A percentile compares a stretch with the other conserved stretches of the same genome.
phyloP scores from a whole-genome alignment of 106 monocot species.

The Vanilla planifolia region DNA sequence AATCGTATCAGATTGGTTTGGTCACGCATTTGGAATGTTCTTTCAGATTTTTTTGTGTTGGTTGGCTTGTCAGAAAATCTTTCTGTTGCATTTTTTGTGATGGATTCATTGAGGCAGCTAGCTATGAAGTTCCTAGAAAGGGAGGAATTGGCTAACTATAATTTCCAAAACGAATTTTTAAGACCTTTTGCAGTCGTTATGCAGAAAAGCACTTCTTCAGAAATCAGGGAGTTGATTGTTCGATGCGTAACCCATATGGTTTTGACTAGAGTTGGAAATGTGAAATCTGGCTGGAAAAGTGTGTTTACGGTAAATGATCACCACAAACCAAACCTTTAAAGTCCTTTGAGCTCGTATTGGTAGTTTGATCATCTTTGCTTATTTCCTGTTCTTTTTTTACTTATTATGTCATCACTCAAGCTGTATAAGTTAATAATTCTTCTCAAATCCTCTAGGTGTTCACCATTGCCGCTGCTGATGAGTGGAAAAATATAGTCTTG shows the following conservation, averaged over 20 bases:
- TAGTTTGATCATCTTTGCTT: background rate
- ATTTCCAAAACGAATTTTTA: constrained; percentile 95
- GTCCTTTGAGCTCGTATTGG: background rate
- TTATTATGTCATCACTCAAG: background rate
- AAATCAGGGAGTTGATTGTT: constrained; percentile 76
- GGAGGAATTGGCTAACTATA: constrained; percentile 93
- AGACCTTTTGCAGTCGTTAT: constrained; percentile 87
- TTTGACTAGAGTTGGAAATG: constrained; percentile 81
- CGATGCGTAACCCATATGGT: constrained; percentile 97
- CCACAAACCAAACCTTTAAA: no score
- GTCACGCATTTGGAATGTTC: constrained; percentile 94
- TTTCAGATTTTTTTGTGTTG: constrained; percentile 90
- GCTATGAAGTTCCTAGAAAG: constrained; percentile 96
- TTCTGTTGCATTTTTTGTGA: constrained; percentile 96
- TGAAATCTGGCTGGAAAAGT: constrained; percentile 99
- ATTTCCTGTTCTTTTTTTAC: background rate
- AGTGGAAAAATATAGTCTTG: constrained; percentile 81
- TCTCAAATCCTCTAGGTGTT: constrained; percentile 49
- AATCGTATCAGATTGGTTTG: constrained; percentile 91
- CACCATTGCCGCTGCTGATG: constrained; percentile 84
- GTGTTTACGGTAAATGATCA: constrained; percentile 64
- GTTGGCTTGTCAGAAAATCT: constrained; percentile 94
- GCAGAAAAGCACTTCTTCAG: constrained; percentile 85
- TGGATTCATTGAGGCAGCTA: constrained; percentile 92
- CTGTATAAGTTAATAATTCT: background rate